Evolutionary conservation across 129 eudicot species (phyloP), one percentile per base, ranked within the genome.

Genomic region (Apium graveolens): DNA sequence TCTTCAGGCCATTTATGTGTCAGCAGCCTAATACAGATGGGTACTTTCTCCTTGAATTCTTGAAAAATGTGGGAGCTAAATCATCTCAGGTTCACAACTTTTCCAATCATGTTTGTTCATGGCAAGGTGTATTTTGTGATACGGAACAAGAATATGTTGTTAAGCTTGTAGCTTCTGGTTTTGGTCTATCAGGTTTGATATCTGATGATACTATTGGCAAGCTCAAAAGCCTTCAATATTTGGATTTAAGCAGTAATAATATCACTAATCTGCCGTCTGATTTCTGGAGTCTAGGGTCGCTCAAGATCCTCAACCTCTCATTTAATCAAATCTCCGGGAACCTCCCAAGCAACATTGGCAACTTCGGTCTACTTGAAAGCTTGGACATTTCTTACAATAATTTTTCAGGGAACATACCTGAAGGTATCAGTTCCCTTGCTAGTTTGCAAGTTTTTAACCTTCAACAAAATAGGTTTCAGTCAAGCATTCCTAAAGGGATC

Each of bases 21-120:
- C 96, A 92, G 83, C 87, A 75, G 71, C 91, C 89, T 80, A 92
- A 92, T 63, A 88, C 97, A 79, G 97, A 92, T 87, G 96, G 81
- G 77, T 90, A 82, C 83, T 92, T 88, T 78, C 83, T 92, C 74
- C 76, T 87, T 81, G 85, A 83, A 35, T 92, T 92, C 82, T 84
- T 92, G 81, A 79, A 85, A 51, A 88, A 85, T 72, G 88, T 90
- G 97, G 96, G 97, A 49, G 41, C 85, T 26, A 79, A 78, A 42
- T 76, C 92, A 32, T 45, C 82, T 46, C 80, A 84, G 73, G 78
- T 66, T 82, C 79, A 82, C 81, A 89, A 86, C 79, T 88, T 85
- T 62, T 86, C 96, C 57, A 83, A 87, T 27, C 76, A 86, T 75
- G 86, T 85, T 83, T 92, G 97, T 87, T 86, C 90, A 77, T 92